Evolutionary conservation across 768 basidiomycete genomes (phyloP).

Genomic region (Termitomyces eurrhizus): DNA sequence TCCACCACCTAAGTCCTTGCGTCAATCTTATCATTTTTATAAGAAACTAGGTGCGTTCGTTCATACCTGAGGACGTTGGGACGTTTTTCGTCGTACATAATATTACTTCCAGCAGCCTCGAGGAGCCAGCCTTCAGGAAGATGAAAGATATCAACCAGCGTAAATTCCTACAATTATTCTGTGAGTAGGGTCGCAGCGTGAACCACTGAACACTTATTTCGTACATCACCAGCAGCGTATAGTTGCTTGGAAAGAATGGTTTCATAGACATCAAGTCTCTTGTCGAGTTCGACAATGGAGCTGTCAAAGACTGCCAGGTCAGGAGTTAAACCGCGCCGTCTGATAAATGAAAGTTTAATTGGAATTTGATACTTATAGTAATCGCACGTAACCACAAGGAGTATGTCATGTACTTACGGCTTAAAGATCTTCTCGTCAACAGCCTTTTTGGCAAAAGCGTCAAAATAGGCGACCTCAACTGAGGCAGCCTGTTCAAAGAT

Average conservation of each 20-base stretch:
- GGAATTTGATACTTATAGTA: not conserved
- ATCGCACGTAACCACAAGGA: not conserved
- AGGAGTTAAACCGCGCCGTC: conserved; percentile 8
- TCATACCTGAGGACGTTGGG: conserved; percentile 16
- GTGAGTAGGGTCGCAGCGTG: not conserved
- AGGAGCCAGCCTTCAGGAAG: conserved; percentile 18
- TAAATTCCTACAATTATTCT: conserved; percentile 8
- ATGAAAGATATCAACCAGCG: conserved; percentile 19
- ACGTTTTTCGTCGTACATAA: conserved; percentile 9
- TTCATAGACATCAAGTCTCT: conserved; percentile 49
- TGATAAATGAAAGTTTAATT: not conserved
- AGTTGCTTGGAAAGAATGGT: conserved; percentile 47
- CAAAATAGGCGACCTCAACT: conserved; percentile 52
- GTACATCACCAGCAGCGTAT: conserved; percentile 54
- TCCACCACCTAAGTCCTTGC: conserved; percentile 18
- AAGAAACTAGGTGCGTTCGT: not conserved
- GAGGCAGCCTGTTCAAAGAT: conserved; percentile 47
- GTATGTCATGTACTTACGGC: conserved; percentile 27
- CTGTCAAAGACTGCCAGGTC: conserved; percentile 19
- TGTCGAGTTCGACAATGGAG: conserved; percentile 24
- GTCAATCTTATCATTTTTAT: not conserved
- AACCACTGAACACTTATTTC: conserved; percentile 10
- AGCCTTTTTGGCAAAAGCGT: conserved; percentile 33
- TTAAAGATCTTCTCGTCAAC: conserved; percentile 52
- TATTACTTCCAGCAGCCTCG: conserved; percentile 12